phyloP scores from a whole-genome alignment of 768 basidiomycete genomes.

The Tulasnella sp. region DNA sequence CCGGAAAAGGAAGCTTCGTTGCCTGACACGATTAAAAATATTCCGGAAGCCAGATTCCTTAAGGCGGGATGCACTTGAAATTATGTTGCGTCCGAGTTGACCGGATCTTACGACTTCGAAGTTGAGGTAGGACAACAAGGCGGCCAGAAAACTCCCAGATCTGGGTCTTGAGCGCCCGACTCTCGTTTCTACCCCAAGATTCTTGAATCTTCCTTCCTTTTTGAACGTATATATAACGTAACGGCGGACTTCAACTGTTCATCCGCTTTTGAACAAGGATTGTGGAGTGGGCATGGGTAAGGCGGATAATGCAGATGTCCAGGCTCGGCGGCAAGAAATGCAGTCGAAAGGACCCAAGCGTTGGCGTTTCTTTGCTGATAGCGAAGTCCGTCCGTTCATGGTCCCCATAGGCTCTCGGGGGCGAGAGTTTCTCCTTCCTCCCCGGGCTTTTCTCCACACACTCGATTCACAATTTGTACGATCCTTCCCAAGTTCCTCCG shows the following conservation, averaged over 20 bases:
- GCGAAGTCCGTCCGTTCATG: background rate
- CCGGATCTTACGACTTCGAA: background rate
- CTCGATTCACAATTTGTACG: background rate
- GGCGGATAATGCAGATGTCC: background rate
- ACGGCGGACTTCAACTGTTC: background rate
- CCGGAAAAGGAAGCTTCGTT: background rate
- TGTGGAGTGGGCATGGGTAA: background rate
- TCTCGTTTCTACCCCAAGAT: background rate
- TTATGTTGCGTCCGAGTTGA: background rate
- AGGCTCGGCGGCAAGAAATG: background rate
- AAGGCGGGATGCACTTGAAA: background rate
- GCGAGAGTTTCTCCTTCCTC: background rate
- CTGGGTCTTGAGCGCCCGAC: background rate
- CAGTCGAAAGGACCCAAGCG: background rate
- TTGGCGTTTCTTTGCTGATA: background rate
- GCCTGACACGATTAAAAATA: background rate
- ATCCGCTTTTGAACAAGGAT: background rate
- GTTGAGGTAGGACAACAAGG: background rate
- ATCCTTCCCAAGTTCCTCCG: background rate
- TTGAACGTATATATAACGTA: background rate
- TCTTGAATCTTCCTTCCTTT: background rate
- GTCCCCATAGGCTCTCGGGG: background rate
- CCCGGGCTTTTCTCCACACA: background rate
- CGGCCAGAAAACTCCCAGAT: background rate
- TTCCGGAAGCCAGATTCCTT: background rate